These are phyloP conservation scores for Neolentinus lepideus DNA, from an alignment of 1,284 basidiomycete species.

Conservation along the genomic window DNA sequence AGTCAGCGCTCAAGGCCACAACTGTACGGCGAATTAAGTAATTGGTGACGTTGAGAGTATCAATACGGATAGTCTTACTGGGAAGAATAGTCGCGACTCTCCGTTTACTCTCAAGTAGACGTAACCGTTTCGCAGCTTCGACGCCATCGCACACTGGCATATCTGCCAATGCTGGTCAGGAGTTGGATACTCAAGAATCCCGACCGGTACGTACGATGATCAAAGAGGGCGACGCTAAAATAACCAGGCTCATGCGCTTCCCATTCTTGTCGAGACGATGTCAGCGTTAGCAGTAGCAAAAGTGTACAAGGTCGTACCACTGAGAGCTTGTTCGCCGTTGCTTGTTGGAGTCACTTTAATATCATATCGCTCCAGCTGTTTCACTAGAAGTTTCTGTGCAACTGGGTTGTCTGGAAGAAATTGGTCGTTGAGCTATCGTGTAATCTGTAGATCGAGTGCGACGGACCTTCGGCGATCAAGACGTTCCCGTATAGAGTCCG, in stretches of 20 bases:
- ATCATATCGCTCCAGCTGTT: slow-evolving; percentile 54
- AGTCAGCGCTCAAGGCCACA: slow-evolving; percentile 64
- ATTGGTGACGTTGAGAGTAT: slow-evolving; percentile 3
- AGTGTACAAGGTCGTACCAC: slow-evolving; percentile 27
- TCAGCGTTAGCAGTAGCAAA: background rate
- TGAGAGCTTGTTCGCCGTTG: slow-evolving; percentile 61
- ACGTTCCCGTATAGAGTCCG: slow-evolving; percentile 58
- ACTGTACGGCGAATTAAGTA: slow-evolving; percentile 30
- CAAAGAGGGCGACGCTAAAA: slow-evolving; percentile 62
- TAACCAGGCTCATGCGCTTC: slow-evolving; percentile 57
- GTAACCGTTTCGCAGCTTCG: slow-evolving; percentile 57
- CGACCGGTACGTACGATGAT: slow-evolving; percentile 49
- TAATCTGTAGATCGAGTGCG: slow-evolving; percentile 1
- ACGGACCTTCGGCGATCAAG: slow-evolving; percentile 58
- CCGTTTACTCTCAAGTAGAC: slow-evolving; percentile 49
- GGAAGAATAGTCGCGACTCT: slow-evolving; percentile 42
- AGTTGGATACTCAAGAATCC: background rate
- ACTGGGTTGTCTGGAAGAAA: slow-evolving; percentile 51
- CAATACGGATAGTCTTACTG: slow-evolving; percentile 30
- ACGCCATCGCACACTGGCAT: slow-evolving; percentile 74
- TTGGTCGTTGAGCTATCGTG: slow-evolving; percentile 1
- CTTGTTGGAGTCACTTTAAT: slow-evolving; percentile 53
- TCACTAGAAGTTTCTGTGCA: slow-evolving; percentile 56
- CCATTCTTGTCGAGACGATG: slow-evolving; percentile 41
- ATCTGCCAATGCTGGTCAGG: slow-evolving; percentile 29